Evolutionary conservation across 2,329 filamentous ascomycete genomes (phyloP), one percentile per base, ranked within the genome.

Genomic region (Dactylellina parvicollis): DNA sequence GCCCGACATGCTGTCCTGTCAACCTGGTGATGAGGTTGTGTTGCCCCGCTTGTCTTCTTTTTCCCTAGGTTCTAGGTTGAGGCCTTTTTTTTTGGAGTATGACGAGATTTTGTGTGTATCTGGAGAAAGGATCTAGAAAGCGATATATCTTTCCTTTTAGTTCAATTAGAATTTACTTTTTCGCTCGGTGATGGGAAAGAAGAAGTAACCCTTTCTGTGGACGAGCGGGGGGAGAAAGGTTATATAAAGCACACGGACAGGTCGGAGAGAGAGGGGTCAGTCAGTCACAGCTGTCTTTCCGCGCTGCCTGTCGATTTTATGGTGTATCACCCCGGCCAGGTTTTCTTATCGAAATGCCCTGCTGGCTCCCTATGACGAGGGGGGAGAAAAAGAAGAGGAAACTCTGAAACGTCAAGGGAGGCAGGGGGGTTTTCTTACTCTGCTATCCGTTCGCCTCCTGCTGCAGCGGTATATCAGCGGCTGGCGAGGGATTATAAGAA

Each of bases 321-420:
- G n/a, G 40, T 47, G 32, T 54, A 54, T 54, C 49, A 38, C 14
- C 56, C 56, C 20, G 22, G 16, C n/a, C 49, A 34, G 20, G 26
- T 26, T 55, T 20, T 64, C 32, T 54, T 47, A 34, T 54, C 34
- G 57, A 49, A 52, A 22, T 36, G 40, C 28, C 9, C 16, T 32
- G 24, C 10, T 42, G 38, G 20, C 20, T 24, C 20, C 28, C 60
- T 55, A 64, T 54, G 61, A 49, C 49, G 61, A 56, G 32, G n/a
- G 40, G 30, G 40, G 12, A 69, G 16, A 54, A 44, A 36, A 20
- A n/a, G n/a, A 26, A 40, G 22, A 26, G 28, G 18, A 34, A 47
- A 38, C 26, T 52, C 56, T 69, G 64, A 69, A 69, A 69, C 64
- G 55, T 69, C 38, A 42, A 56, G 52, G 42, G 24, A 42, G 20